Evolutionary conservation across 176 grass and related monocot species (phyloP).

Genomic region (Hyparrhenia diplandra): DNA sequence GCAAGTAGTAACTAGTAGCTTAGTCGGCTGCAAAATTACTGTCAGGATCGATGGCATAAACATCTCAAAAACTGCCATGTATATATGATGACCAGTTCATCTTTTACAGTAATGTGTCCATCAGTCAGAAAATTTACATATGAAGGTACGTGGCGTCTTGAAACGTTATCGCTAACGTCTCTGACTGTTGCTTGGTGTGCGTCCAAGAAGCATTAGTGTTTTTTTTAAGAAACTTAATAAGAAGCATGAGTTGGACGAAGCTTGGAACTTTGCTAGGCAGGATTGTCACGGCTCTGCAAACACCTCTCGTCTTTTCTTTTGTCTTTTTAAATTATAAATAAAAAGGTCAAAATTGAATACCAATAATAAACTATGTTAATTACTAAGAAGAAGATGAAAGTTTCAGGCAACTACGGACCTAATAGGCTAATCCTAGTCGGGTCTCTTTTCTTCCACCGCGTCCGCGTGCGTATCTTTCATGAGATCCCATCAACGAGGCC

Average conservation of each 20-base stretch:
- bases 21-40: no score
- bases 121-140: not conserved
- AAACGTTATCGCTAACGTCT: not conserved
- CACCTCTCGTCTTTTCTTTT: not conserved
- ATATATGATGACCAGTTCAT: not conserved
- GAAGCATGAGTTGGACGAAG: not conserved
- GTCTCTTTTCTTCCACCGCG: not conserved
- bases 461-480: not conserved
- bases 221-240: no score
- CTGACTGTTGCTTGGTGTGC: not conserved
- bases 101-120: not conserved
- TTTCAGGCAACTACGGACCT: not conserved
- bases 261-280: constrained; percentile 8
- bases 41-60: no score
- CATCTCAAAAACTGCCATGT: no score
- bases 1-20: no score
- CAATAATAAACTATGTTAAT: no score
- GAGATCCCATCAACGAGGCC: not conserved
- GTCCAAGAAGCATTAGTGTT: no score
- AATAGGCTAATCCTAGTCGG: not conserved
- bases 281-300: not conserved
- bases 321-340: no score
- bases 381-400: not conserved
- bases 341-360: no score
- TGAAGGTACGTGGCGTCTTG: not conserved